Evolutionary conservation across 805 yeast genomes (phyloP), one percentile per base, ranked within the genome.

Genomic region (Spathaspora sp.): DNA sequence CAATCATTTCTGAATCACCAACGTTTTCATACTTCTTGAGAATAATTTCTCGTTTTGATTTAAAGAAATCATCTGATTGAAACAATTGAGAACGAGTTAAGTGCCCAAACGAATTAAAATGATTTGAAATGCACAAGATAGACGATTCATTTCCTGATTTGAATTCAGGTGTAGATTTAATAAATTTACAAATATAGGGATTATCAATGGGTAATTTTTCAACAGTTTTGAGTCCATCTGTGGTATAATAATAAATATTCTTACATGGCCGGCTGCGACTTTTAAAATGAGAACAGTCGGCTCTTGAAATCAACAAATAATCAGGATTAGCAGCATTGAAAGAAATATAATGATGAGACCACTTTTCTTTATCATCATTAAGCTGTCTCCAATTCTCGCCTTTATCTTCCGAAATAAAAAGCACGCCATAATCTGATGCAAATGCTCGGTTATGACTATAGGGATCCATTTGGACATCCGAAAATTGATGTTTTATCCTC

Each of bases 311-410:
- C 57, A 5, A 61, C 54, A 29, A 78, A 51, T 20, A 78, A 20
- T 75, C 72, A 8, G 66, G 55, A 42, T 76, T 64, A 9, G 62
- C 69, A 28, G 66, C 63, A 59, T 79, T 78, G 53, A 68, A 65
- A 10, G 46, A 44, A 29, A 70, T 49, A 1, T 28, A 32, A 2
- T 66, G 62, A 17, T 2, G 45, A n/a, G n/a, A 55, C 4, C 23
- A 18, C 18, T 32, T n/a, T 5, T 5, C n/a, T 10, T 32, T n/a
- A 18, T 48, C 51, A 20, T 71, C 46, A 40, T 67, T 60, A 53
- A 80, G 67, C 18, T 59, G 53, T 12, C 61, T 56, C 80, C 85
- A 79, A 0, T 75, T 57, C 46, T 67, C 66, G 17, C 86, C 88
- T 52, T 69, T 66, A 58, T 84, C 82, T 19, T 57, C 60, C 2